Percentiles rank a stretch among this genome's conserved stretches.
Conservation (phyloP, 176 grass and related monocot species). For the Oryza officinalis region DNA sequence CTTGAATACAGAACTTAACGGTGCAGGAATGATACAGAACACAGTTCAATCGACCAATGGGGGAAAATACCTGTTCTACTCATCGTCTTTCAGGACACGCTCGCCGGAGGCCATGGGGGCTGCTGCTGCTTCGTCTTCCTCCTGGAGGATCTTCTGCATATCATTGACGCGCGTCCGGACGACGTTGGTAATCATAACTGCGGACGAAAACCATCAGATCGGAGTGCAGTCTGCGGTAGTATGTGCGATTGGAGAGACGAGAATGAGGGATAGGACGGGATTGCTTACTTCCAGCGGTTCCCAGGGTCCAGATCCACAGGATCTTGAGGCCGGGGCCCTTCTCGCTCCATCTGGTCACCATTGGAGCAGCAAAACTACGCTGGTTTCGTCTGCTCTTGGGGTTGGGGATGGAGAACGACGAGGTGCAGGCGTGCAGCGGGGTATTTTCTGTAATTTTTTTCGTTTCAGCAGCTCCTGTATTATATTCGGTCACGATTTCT, state of each 20-base stretch:
- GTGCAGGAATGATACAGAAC: background rate
- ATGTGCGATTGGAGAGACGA: background rate
- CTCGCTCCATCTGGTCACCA: constrained; percentile 90
- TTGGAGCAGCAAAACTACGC: background rate
- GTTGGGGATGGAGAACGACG: background rate
- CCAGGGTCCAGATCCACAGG: constrained; percentile 91
- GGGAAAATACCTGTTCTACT: constrained; percentile 40
- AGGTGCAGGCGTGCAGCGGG: no score
- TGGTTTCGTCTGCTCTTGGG: background rate
- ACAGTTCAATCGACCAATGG: background rate
- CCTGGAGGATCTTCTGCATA: constrained; percentile 62
- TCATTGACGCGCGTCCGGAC: constrained; percentile 71
- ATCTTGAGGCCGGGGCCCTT: constrained; percentile 94
- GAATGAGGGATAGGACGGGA: background rate
- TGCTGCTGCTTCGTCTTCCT: constrained; percentile 47
- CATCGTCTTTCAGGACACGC: constrained; percentile 62
- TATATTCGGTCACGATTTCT: no score
- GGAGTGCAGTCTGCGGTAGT: background rate
- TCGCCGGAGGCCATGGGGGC: constrained; percentile 29
- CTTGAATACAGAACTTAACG: background rate
- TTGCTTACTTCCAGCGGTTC: constrained; percentile 65
- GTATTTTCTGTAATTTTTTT: no score
- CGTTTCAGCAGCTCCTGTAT: no score
- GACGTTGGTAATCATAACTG: constrained; percentile 67
- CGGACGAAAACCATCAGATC: constrained; percentile 5